Percentiles rank a stretch among this genome's conserved stretches.
Evolutionary conservation across 331 rosid genomes (phyloP).

Genomic region (Quercus phellos): DNA sequence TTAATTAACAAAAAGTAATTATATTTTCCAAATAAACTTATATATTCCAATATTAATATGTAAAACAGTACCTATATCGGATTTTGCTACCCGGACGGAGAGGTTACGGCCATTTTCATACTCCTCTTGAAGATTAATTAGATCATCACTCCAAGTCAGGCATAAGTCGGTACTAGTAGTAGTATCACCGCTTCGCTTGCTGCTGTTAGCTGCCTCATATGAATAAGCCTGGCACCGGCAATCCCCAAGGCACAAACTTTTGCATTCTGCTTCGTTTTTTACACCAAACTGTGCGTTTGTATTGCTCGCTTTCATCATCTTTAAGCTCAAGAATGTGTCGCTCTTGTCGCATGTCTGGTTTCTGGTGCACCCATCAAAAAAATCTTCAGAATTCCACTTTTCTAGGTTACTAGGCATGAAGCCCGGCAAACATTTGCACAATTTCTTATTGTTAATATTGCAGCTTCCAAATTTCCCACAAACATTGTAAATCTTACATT

Average conservation of each 20-base stretch:
- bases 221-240: constrained; percentile 24
- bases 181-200: not conserved
- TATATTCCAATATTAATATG: too few relatives aligned
- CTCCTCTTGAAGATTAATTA: constrained; percentile 21
- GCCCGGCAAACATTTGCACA: constrained; percentile 63
- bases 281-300: accelerated
- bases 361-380: constrained; percentile 33
- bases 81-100: constrained; percentile 13
- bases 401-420: constrained; percentile 23
- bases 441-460: constrained; percentile 16
- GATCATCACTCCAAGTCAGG: constrained; percentile 5
- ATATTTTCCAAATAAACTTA: too few relatives aligned
- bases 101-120: not conserved
- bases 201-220: not conserved
- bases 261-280: not conserved
- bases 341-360: constrained; percentile 13
- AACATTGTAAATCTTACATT: constrained; percentile 34
- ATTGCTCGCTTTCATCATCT: constrained; percentile 30
- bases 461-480: constrained; percentile 61
- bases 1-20: too few relatives aligned
- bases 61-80: constrained; percentile 34
- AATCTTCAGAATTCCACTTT: constrained; percentile 23
- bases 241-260: not conserved
- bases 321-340: constrained; percentile 33
- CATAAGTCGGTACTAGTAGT: not conserved